Conservation (phyloP, 140 eudicot species). For the Bidens hawaiensis region DNA sequence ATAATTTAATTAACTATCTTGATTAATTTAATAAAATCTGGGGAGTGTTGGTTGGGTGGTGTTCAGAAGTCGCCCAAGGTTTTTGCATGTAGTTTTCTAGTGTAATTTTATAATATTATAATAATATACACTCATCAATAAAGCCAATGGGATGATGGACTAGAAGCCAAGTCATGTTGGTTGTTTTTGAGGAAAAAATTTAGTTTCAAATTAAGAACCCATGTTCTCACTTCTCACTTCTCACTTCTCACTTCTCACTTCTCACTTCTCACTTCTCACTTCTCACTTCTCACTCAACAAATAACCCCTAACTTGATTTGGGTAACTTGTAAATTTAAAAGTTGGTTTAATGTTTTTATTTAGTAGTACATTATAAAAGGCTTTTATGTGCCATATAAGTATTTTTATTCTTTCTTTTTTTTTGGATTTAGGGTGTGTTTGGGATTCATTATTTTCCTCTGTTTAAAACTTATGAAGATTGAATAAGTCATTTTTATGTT, state of each 20-base stretch:
- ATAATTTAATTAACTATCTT: not conserved
- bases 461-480: no score
- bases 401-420: no score
- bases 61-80: conserved; percentile 30
- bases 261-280: no score
- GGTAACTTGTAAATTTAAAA: not conserved
- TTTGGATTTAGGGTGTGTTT: no score
- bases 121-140: no score
- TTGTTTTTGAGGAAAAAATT: conserved; percentile 1
- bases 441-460: no score
- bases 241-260: no score
- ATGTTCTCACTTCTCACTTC: no score
- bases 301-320: not conserved
- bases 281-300: no score
- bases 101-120: not conserved
- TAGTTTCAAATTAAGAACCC: not conserved
- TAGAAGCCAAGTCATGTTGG: conserved; percentile 5
- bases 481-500: no score
- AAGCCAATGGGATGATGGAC: not conserved
- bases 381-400: no score
- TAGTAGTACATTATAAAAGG: no score
- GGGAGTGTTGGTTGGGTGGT: conserved; percentile 10
- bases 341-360: not conserved
- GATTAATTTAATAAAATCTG: not conserved
- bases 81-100: conserved; percentile 18